Evolutionary conservation across 495 filamentous ascomycete genomes (phyloP).

Genomic region (Podospora fimiseda): DNA sequence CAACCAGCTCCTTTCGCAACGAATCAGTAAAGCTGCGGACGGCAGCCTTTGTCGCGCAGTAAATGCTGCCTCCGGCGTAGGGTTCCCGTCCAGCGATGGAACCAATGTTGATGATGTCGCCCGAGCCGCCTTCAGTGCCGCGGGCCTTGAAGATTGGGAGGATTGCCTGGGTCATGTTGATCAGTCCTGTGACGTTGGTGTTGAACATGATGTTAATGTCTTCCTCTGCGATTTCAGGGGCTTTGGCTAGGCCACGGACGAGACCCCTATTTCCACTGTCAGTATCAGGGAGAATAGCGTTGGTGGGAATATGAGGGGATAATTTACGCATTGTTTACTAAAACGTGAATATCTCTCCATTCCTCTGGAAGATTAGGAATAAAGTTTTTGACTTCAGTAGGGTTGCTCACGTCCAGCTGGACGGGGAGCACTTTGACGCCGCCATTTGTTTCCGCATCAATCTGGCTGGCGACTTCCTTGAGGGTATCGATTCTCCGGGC

Average conservation of each 20-base stretch:
- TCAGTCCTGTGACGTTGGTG: conserved; percentile 90
- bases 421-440: conserved; percentile 78
- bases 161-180: conserved; percentile 94
- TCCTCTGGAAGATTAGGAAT: conserved; percentile 68
- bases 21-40: conserved; percentile 85
- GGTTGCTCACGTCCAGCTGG: conserved; percentile 79
- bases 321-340: conserved; percentile 95
- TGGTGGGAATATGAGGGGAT: neutral
- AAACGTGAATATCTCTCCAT: conserved; percentile 78
- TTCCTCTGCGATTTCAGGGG: conserved; percentile 71
- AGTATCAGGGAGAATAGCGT: neutral
- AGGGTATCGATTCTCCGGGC: conserved; percentile 76
- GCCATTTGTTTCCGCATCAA: conserved; percentile 69
- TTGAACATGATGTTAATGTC: conserved; percentile 85
- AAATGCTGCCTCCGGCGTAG: conserved; percentile 87
- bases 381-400: conserved; percentile 69
- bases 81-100: conserved; percentile 89
- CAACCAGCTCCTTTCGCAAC: conserved; percentile 81
- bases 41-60: conserved; percentile 95
- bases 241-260: conserved; percentile 21
- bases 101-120: conserved; percentile 96
- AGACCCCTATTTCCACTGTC: neutral
- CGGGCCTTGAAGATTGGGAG: conserved; percentile 79
- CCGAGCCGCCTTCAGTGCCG: conserved; percentile 66
- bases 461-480: conserved; percentile 68